phyloP scores from a whole-genome alignment of 169 alveolate genomes.

The Plasmodium gaboni region DNA sequence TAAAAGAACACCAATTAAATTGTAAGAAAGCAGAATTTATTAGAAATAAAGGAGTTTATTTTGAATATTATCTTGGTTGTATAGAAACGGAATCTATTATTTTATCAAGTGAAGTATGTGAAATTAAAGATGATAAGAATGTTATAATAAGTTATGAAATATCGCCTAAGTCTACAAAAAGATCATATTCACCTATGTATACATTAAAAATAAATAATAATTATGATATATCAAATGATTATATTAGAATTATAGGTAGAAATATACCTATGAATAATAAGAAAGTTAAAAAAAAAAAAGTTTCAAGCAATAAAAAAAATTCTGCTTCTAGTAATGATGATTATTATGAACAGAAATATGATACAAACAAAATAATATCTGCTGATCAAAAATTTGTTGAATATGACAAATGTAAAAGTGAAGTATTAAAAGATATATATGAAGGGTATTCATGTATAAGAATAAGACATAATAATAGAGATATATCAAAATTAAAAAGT shows the following conservation, averaged over 20 bases:
- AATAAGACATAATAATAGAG: conserved; percentile 65
- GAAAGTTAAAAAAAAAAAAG: conserved; percentile 46
- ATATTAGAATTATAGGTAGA: conserved; percentile 57
- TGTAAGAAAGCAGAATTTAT: conserved; percentile 29
- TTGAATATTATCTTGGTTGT: conserved; percentile 67
- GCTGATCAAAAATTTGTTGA: conserved; percentile 53
- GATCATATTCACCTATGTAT: conserved; percentile 70
- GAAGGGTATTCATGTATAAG: conserved; percentile 74
- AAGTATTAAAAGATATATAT: conserved; percentile 66
- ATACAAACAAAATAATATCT: conserved; percentile 21
- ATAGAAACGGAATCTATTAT: conserved; percentile 69
- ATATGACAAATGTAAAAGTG: conserved; percentile 41
- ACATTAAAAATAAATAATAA: conserved; percentile 40
- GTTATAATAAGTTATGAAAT: conserved; percentile 45
- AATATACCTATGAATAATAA: conserved; percentile 39
- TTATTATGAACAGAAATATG: conserved; percentile 7
- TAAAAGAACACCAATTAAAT: conserved; percentile 41
- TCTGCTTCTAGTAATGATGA: conserved; percentile 22
- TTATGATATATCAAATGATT: conserved; percentile 64
- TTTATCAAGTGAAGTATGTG: conserved; percentile 64
- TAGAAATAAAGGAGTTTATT: conserved; percentile 61
- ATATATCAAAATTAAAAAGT: conserved; percentile 59
- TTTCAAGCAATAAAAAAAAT: conserved; percentile 10
- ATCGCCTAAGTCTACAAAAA: conserved; percentile 52
- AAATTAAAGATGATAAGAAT: conserved; percentile 47